Percentiles rank a stretch among this genome's conserved stretches.
Evolutionary conservation across 441 rosid species (phyloP).

Genomic region (Eugenia klotzschiana): DNA sequence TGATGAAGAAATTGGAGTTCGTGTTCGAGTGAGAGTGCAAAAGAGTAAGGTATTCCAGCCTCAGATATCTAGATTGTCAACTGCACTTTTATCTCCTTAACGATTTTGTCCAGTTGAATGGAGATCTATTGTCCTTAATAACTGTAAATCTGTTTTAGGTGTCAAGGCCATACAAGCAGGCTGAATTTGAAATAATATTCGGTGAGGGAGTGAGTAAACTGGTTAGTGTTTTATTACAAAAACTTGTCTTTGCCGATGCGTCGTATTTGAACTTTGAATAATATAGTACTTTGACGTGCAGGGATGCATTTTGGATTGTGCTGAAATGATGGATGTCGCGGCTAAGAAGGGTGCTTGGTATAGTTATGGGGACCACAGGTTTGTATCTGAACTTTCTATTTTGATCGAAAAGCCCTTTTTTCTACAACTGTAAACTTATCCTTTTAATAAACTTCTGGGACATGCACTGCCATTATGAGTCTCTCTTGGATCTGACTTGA

Average conservation of each 20-base stretch:
- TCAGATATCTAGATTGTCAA: neutral
- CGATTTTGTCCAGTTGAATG: neutral
- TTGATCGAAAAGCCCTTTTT: neutral
- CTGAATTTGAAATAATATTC: slow-evolving; percentile 85
- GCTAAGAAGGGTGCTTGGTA: slow-evolving; percentile 92
- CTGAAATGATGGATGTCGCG: slow-evolving; percentile 72
- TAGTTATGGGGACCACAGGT: slow-evolving; percentile 86
- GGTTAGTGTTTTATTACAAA: slow-evolving; percentile 33
- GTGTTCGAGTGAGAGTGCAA: slow-evolving; percentile 92
- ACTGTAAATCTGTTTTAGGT: slow-evolving; percentile 32
- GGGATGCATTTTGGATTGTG: slow-evolving; percentile 89
- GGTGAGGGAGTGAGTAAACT: slow-evolving; percentile 93
- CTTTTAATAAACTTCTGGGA: neutral
- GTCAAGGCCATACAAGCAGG: slow-evolving; percentile 90
- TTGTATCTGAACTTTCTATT: slow-evolving; percentile 1
- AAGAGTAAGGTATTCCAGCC: slow-evolving; percentile 70
- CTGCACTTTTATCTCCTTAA: neutral
- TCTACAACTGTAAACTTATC: neutral
- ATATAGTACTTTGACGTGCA: slow-evolving; percentile 11
- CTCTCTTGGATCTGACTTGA: neutral
- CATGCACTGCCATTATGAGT: neutral
- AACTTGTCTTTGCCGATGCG: neutral
- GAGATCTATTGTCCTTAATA: neutral
- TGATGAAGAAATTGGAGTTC: slow-evolving; percentile 81
- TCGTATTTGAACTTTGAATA: neutral